phyloP scores from a whole-genome alignment of 148 eudicot species.

The Heliosperma pusillum region DNA sequence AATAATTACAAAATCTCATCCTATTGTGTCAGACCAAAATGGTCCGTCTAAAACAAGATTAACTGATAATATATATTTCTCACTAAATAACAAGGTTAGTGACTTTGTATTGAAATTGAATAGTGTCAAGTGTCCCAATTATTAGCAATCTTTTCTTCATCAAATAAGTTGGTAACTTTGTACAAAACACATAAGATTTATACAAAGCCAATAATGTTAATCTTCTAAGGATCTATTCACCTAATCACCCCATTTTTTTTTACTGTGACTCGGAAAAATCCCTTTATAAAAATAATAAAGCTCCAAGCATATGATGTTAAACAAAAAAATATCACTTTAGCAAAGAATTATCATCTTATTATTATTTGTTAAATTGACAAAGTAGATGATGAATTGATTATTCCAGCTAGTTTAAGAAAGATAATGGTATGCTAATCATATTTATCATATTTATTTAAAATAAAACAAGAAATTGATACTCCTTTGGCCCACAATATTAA shows the following conservation, averaged over 20 bases:
- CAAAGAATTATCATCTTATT: no score
- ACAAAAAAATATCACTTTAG: no score
- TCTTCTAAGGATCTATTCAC: no score
- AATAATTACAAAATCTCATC: no score
- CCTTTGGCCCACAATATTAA: not conserved
- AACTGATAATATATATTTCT: no score
- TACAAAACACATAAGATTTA: no score
- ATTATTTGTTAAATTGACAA: conserved; percentile 3
- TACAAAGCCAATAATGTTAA: not conserved
- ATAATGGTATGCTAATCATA: conserved; percentile 28
- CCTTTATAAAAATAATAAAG: not conserved
- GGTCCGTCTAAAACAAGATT: no score
- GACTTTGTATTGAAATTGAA: no score
- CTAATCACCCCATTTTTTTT: no score
- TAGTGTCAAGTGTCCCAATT: conserved; percentile 2
- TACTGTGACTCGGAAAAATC: not conserved
- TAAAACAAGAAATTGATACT: not conserved
- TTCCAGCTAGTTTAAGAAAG: conserved; percentile 11
- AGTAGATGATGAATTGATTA: conserved; percentile 30
- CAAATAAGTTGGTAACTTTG: not conserved
- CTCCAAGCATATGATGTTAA: not conserved
- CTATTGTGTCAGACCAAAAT: no score
- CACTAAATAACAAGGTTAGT: no score
- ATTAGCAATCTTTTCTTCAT: conserved; percentile 1
- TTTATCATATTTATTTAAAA: no score